phyloP scores from a whole-genome alignment of 169 alveolate genomes.

The Ichthyophthirius multifiliis region DNA sequence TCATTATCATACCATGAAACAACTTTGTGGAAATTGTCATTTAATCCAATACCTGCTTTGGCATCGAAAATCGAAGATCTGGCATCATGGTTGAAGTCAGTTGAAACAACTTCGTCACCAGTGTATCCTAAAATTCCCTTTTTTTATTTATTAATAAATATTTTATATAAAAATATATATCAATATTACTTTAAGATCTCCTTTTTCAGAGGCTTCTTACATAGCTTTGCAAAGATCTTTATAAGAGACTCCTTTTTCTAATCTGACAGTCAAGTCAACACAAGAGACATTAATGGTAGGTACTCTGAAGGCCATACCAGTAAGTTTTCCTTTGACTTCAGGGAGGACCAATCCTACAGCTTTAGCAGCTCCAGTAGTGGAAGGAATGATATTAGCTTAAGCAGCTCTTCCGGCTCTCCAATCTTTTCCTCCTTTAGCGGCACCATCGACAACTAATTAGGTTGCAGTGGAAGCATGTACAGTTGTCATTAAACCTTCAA shows the following conservation, averaged over 20 bases:
- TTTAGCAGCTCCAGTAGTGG: slow-evolving; percentile 99
- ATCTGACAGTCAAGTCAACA: slow-evolving; percentile 97
- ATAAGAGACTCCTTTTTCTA: slow-evolving; percentile 94
- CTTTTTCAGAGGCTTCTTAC: slow-evolving; percentile 95
- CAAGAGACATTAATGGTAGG: slow-evolving; percentile 99
- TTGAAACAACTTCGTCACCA: slow-evolving; percentile 97
- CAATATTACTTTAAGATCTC: slow-evolving; percentile 40
- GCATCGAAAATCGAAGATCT: slow-evolving; percentile 95
- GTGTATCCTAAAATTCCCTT: slow-evolving; percentile 96
- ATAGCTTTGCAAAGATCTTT: slow-evolving; percentile 94
- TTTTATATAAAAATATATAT: too few species aligned
- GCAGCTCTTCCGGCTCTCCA: slow-evolving; percentile 99
- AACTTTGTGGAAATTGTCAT: slow-evolving; percentile 95
- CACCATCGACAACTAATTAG: slow-evolving; percentile 99
- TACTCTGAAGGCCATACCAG: slow-evolving; percentile 99
- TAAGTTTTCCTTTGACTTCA: slow-evolving; percentile 96
- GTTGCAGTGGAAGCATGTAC: slow-evolving; percentile 99
- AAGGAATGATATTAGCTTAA: slow-evolving; percentile 96
- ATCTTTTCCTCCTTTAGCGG: slow-evolving; percentile 99
- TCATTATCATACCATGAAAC: slow-evolving; percentile 99
- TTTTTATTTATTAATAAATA: too few species aligned
- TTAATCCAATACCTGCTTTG: slow-evolving; percentile 97
- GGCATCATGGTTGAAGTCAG: slow-evolving; percentile 94
- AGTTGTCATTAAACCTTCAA: slow-evolving; percentile 99
- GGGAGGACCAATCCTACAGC: slow-evolving; percentile 99